Percentiles rank a stretch among this genome's conserved stretches.
These are phyloP conservation scores for Tuber brumale DNA, from an alignment of 495 filamentous ascomycete species.

Conservation along the genomic window DNA sequence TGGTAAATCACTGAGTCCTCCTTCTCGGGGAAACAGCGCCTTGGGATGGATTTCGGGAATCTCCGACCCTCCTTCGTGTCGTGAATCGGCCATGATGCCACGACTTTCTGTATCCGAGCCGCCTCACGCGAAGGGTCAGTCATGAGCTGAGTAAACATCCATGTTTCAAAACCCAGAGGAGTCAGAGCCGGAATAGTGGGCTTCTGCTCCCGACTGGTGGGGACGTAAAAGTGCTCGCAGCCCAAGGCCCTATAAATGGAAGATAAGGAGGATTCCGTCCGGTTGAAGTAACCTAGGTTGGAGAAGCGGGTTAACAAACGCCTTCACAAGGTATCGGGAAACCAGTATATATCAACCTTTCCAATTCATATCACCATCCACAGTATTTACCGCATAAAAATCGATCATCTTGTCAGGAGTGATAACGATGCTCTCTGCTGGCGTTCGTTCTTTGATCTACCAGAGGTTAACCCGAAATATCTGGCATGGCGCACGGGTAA, in stretches of 20 bases:
- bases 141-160: slow-evolving; percentile 67
- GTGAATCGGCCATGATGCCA: slow-evolving; percentile 67
- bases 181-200: slow-evolving; percentile 74
- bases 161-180: slow-evolving; percentile 68
- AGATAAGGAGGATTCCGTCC: slow-evolving; percentile 48
- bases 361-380: slow-evolving; percentile 58
- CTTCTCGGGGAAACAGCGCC: slow-evolving; percentile 36
- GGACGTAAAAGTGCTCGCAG: slow-evolving; percentile 77
- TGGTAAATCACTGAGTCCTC: slow-evolving; percentile 28
- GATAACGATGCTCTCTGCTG: slow-evolving; percentile 69
- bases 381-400: slow-evolving; percentile 63
- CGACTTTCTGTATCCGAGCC: slow-evolving; percentile 63
- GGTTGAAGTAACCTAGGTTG: slow-evolving; percentile 49
- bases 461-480: slow-evolving; percentile 35
- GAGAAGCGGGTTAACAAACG: slow-evolving; percentile 18
- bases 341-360: slow-evolving; percentile 45
- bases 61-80: slow-evolving; percentile 23
- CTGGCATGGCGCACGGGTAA: slow-evolving; percentile 5
- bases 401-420: slow-evolving; percentile 70
- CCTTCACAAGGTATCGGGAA: slow-evolving; percentile 43
- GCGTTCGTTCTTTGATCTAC: slow-evolving; percentile 71
- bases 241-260: slow-evolving; percentile 68
- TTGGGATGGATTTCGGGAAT: slow-evolving; percentile 38
- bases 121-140: slow-evolving; percentile 74
- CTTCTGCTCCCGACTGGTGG: slow-evolving; percentile 51